Percentiles rank a stretch among this genome's conserved stretches.
Evolutionary conservation across 768 basidiomycete genomes (phyloP).

Genomic region (Termitomyces sp.): DNA sequence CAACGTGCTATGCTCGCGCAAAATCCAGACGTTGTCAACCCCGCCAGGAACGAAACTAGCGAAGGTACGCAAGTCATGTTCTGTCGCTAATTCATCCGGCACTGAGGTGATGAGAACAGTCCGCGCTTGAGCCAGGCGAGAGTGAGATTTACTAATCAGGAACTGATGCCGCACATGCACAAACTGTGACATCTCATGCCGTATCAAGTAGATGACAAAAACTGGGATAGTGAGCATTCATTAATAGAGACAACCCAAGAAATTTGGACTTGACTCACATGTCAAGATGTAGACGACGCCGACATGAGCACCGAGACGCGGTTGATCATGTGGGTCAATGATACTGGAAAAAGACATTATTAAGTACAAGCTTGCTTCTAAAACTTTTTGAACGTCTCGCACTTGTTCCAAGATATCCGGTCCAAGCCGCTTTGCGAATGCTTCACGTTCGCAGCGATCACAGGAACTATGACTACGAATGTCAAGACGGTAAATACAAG

Average conservation of each 20-base stretch:
- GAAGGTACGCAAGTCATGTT: conserved; percentile 47
- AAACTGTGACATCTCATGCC: conserved; percentile 57
- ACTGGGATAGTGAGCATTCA: conserved; percentile 31
- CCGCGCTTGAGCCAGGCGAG: conserved; percentile 59
- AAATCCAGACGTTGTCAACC: conserved; percentile 66
- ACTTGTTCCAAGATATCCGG: conserved; percentile 53
- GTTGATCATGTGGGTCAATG: conserved; percentile 32
- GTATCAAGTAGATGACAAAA: conserved; percentile 60
- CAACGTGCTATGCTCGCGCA: conserved; percentile 47
- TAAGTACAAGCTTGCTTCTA: not conserved
- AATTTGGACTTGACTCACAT: conserved; percentile 31
- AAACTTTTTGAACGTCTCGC: conserved; percentile 7
- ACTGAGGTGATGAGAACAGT: conserved; percentile 69
- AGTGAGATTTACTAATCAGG: conserved; percentile 58
- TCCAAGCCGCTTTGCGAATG: conserved; percentile 37
- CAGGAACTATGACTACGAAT: conserved; percentile 60
- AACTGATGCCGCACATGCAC: conserved; percentile 55
- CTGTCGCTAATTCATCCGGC: conserved; percentile 51
- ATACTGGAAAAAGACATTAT: conserved; percentile 27
- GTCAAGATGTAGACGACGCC: conserved; percentile 50
- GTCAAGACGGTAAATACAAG: conserved; percentile 53
- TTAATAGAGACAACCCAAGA: not conserved
- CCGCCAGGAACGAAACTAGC: conserved; percentile 70
- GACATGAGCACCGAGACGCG: conserved; percentile 57
- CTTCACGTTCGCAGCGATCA: conserved; percentile 45